A percentile compares a stretch with the other conserved stretches of the same genome.
Conservation (phyloP, 176 grass and related monocot species). For the Eleusine coracana region DNA sequence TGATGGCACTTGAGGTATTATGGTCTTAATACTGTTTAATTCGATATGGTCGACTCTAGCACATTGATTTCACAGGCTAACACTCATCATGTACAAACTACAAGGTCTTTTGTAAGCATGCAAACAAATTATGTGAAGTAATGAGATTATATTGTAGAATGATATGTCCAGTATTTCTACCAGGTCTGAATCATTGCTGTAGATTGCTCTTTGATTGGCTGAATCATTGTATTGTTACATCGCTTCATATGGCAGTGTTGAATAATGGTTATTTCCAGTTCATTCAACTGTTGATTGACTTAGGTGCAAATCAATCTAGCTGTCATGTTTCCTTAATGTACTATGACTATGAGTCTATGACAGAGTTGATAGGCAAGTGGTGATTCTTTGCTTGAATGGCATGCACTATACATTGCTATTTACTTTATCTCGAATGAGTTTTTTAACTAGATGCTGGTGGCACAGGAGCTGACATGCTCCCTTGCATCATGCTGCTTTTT, state of each 20-base stretch:
- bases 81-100: too few species aligned
- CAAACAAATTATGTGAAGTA: too few species aligned
- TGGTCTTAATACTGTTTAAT: too few species aligned
- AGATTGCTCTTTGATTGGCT: too few species aligned
- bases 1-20: too few species aligned
- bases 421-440: conserved; percentile 15
- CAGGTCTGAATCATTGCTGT: too few species aligned
- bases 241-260: conserved; percentile 83
- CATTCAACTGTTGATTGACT: conserved; percentile 86
- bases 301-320: conserved; percentile 73
- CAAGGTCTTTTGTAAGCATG: too few species aligned
- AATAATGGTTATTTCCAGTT: conserved; percentile 75
- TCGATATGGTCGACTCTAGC: too few species aligned
- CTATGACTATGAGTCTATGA: neutral
- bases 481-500: conserved; percentile 60
- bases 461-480: conserved; percentile 89
- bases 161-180: too few species aligned
- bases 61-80: too few species aligned
- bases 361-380: conserved; percentile 77
- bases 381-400: conserved; percentile 34
- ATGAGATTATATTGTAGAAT: too few species aligned
- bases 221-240: conserved; percentile 37
- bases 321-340: conserved; percentile 82
- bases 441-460: conserved; percentile 21
- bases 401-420: neutral